A percentile compares a stretch with the other conserved stretches of the same genome.
phyloP scores from a whole-genome alignment of 169 alveolate genomes.

The Miamiensis avidus region DNA sequence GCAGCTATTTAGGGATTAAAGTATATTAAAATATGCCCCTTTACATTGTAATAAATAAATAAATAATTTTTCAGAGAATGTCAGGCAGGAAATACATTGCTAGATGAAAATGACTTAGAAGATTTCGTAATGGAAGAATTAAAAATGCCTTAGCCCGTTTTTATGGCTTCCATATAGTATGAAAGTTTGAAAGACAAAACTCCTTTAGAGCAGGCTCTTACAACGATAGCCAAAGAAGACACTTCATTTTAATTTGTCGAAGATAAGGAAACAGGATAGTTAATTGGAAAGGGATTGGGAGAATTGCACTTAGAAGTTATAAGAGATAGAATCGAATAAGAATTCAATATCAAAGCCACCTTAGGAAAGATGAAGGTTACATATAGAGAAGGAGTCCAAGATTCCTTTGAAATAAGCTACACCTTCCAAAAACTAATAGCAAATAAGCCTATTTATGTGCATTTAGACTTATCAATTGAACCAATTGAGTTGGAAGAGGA shows the following conservation, averaged over 20 bases:
- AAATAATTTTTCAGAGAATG: constrained; percentile 7
- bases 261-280: constrained; percentile 86
- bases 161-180: constrained; percentile 68
- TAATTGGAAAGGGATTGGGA: constrained; percentile 91
- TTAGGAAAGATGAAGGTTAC: constrained; percentile 94
- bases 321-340: constrained; percentile 91
- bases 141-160: constrained; percentile 78
- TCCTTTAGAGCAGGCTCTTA: constrained; percentile 51
- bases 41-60: background rate
- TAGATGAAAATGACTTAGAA: constrained; percentile 53
- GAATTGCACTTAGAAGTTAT: constrained; percentile 95
- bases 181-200: constrained; percentile 48
- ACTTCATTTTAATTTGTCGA: constrained; percentile 49
- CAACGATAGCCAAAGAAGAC: constrained; percentile 64
- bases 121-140: constrained; percentile 52
- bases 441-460: constrained; percentile 33
- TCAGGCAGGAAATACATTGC: constrained; percentile 66
- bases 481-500: constrained; percentile 23
- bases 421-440: constrained; percentile 31
- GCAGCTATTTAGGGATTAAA: constrained; percentile 68
- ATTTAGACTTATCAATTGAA: constrained; percentile 15
- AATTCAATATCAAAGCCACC: constrained; percentile 82
- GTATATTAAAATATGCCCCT: background rate
- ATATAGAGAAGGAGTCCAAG: constrained; percentile 59
- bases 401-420: constrained; percentile 1